Conservation (phyloP, 768 basidiomycete genomes). For the Cyclocybe cylindracea region DNA sequence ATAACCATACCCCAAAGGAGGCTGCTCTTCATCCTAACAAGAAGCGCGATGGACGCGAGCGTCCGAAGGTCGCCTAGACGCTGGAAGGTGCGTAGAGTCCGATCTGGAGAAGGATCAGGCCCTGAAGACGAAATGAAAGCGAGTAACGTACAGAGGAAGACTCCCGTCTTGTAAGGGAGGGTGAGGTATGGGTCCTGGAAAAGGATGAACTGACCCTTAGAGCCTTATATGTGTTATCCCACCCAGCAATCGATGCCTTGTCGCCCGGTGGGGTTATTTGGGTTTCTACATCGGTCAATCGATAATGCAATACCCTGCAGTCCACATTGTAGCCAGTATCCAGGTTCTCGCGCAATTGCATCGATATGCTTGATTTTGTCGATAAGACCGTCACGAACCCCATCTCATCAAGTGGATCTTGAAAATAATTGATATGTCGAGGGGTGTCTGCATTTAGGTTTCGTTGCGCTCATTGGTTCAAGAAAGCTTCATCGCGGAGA, state of each 20-base stretch:
- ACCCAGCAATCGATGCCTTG: no score
- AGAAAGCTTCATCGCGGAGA: conserved; percentile 5
- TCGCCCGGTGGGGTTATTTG: conserved; percentile 8
- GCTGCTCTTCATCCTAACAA: conserved; percentile 58
- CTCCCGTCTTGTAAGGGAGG: background rate
- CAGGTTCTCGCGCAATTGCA: no score
- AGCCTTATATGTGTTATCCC: no score
- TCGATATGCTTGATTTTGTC: background rate
- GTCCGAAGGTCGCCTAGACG: conserved; percentile 55
- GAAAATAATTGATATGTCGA: no score
- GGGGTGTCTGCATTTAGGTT: background rate
- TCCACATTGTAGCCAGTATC: background rate
- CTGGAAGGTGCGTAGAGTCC: conserved; percentile 45
- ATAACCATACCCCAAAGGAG: conserved; percentile 50
- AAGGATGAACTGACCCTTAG: background rate
- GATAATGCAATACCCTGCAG: conserved; percentile 6
- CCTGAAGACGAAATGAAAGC: background rate
- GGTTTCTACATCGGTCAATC: conserved; percentile 23
- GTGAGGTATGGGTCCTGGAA: conserved; percentile 4
- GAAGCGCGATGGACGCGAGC: conserved; percentile 78
- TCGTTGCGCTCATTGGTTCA: conserved; percentile 1
- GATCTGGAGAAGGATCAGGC: conserved; percentile 3
- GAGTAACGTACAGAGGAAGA: background rate
- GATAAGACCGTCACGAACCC: background rate
- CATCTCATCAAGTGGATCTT: background rate